Conservation (phyloP, 129 eudicot species). For the Chrysanthemum seticuspe region DNA sequence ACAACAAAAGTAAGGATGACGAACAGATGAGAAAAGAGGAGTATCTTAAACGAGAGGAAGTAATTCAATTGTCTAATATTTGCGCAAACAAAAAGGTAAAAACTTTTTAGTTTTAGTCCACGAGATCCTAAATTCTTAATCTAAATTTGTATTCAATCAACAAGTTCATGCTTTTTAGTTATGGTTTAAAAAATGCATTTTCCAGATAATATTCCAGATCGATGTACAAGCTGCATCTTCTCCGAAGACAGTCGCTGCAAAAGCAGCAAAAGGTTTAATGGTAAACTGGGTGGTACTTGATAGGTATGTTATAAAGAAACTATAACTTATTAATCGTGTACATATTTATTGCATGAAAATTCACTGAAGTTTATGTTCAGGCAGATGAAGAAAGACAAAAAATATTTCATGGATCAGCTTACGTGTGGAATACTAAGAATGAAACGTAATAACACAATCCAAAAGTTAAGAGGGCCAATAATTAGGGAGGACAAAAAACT, state of each 20-base stretch:
- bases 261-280: conserved; percentile 33
- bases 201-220: conserved; percentile 39
- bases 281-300: conserved; percentile 63
- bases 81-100: conserved; percentile 40
- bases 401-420: conserved; percentile 62
- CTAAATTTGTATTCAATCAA: not conserved
- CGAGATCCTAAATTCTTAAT: not conserved
- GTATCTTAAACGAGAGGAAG: conserved; percentile 40
- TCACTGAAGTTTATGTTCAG: conserved; percentile 25
- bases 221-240: conserved; percentile 43
- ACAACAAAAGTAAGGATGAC: conserved; percentile 34
- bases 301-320: conserved; percentile 31
- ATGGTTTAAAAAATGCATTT: not conserved
- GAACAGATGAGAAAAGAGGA: conserved; percentile 40
- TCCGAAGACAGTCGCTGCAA: conserved; percentile 37
- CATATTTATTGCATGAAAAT: not conserved
- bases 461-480: conserved; percentile 53
- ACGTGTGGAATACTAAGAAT: conserved; percentile 59
- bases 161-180: not conserved
- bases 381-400: conserved; percentile 77
- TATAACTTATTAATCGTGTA: not conserved
- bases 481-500: conserved; percentile 26
- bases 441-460: conserved; percentile 56
- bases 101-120: conserved; percentile 2
- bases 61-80: conserved; percentile 23